Percentiles rank a stretch among this genome's conserved stretches.
phyloP scores from a whole-genome alignment of 202 grass and related monocot genomes.

The Setaria viridis region DNA sequence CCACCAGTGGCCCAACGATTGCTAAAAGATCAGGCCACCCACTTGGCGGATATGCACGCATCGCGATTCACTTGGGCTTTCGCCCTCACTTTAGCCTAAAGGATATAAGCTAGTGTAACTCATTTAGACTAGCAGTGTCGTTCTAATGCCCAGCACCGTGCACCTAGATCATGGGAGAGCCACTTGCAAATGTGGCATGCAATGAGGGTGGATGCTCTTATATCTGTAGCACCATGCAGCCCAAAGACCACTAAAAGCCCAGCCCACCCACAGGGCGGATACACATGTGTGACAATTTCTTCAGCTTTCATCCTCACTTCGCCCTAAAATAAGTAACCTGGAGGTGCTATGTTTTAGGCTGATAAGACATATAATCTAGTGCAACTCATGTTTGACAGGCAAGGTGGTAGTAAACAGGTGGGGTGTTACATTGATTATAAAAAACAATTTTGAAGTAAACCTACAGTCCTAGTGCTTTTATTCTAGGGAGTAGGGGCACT shows the following conservation, averaged over 20 bases:
- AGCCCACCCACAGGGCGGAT: background rate
- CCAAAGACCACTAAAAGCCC: background rate
- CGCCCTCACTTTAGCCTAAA: background rate
- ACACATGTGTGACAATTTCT: background rate
- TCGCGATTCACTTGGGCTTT: background rate
- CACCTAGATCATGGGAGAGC: background rate
- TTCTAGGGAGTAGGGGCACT: background rate
- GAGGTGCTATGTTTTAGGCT: background rate
- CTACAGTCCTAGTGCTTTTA: constrained; percentile 15
- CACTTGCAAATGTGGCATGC: background rate
- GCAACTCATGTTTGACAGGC: background rate
- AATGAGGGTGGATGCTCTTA: background rate
- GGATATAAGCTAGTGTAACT: background rate
- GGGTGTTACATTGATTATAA: background rate
- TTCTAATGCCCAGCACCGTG: background rate
- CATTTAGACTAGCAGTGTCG: background rate
- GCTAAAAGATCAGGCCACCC: background rate
- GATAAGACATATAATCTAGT: background rate
- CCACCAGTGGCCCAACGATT: background rate
- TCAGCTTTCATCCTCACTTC: background rate
- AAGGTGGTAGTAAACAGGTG: background rate
- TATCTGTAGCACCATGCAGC: background rate
- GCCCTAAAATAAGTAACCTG: background rate
- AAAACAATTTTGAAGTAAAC: constrained; percentile 18
- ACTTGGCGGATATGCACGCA: background rate